Conservation (phyloP, 495 filamentous ascomycete genomes). For the Aspergillus saccharolyticus region DNA sequence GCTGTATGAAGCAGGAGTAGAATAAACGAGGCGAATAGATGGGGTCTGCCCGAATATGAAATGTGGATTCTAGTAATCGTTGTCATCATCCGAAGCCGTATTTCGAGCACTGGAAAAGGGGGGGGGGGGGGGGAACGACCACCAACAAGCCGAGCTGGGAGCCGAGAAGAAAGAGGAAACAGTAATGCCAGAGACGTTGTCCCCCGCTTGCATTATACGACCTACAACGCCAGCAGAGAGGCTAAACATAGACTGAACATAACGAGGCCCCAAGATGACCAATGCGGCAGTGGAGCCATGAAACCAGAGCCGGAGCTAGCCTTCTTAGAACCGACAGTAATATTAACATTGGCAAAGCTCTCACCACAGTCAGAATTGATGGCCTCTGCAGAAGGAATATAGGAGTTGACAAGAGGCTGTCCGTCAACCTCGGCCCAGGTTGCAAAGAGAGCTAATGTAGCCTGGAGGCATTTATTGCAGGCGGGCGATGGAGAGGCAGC, state of each 20-base stretch:
- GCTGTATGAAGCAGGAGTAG: background rate
- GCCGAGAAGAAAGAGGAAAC: background rate
- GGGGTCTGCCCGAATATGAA: background rate
- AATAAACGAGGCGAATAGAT: background rate
- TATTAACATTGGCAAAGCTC: conserved; percentile 54
- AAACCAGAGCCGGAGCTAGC: conserved; percentile 13
- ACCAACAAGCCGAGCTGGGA: background rate
- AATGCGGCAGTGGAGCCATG: background rate
- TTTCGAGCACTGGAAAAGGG: background rate
- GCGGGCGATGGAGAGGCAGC: conserved; percentile 58
- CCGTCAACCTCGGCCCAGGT: conserved; percentile 52
- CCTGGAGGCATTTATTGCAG: conserved; percentile 62
- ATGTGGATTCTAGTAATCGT: conserved; percentile 5
- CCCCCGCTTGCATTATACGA: background rate
- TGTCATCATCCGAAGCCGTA: conserved; percentile 17
- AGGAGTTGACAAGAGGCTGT: conserved; percentile 54
- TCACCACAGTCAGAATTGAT: conserved; percentile 63
- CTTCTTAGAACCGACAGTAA: conserved; percentile 40
- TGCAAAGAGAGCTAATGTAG: conserved; percentile 67
- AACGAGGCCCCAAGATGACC: background rate
- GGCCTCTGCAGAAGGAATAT: conserved; percentile 56
- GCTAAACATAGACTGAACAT: background rate
- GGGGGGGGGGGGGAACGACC: too few species aligned
- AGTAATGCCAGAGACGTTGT: background rate
- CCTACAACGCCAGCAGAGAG: background rate